These are phyloP conservation scores for Globisporangium recalcitrans DNA, from an alignment of 352 stramenopile genomes.

Conservation along the genomic window DNA sequence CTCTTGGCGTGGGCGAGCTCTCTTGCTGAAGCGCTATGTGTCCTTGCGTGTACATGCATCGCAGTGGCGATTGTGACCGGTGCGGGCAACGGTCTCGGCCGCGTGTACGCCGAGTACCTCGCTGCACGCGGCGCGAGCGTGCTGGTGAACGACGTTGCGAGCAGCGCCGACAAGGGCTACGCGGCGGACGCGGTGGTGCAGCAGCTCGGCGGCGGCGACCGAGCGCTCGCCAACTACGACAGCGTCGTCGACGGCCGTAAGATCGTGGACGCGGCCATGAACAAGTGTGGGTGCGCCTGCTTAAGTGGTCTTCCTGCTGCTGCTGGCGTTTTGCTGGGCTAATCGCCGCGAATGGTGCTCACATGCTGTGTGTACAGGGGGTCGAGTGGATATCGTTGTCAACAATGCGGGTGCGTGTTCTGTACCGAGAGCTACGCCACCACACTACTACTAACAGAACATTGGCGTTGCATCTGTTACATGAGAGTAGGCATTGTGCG, in stretches of 20 bases:
- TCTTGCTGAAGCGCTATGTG: not conserved
- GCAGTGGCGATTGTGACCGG: constrained; percentile 84
- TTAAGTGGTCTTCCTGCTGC: not conserved
- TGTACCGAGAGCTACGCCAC: not conserved
- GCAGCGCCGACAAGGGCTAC: constrained; percentile 5
- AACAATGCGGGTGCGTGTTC: constrained; percentile 89
- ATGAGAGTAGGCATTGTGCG: constrained; percentile 64
- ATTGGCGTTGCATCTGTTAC: not conserved
- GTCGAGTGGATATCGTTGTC: constrained; percentile 87
- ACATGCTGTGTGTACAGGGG: constrained; percentile 31
- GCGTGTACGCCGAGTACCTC: constrained; percentile 79
- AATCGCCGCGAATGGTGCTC: not conserved
- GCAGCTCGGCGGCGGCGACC: constrained; percentile 39
- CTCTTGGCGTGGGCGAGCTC: not conserved
- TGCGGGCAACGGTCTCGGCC: constrained; percentile 77
- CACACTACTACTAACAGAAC: not conserved
- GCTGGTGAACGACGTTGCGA: constrained; percentile 78
- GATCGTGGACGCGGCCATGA: constrained; percentile 77
- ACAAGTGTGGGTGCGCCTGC: constrained; percentile 51
- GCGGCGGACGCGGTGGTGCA: constrained; percentile 62
- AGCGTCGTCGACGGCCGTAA: constrained; percentile 65
- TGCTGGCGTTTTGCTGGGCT: not conserved
- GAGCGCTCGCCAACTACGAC: constrained; percentile 68
- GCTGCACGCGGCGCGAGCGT: constrained; percentile 58
- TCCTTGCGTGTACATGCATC: not conserved